Percentiles rank a stretch among this genome's conserved stretches.
phyloP scores from a whole-genome alignment of 768 basidiomycete genomes.

The Amanita exitialis region DNA sequence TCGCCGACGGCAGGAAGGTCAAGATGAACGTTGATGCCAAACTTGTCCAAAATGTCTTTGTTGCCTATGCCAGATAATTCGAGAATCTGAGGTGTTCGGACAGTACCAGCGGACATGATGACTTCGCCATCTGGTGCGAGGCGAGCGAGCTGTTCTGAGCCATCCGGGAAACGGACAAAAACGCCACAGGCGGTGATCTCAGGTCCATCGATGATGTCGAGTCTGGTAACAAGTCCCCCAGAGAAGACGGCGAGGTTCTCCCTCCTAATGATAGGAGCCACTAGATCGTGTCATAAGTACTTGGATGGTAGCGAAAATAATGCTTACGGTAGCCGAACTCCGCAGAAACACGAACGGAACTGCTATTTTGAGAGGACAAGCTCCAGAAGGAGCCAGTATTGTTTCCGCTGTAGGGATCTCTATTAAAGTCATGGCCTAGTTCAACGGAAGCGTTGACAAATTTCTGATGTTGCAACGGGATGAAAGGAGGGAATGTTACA shows the following conservation, averaged over 20 bases:
- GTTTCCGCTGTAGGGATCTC: conserved; percentile 18
- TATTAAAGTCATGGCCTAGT: conserved; percentile 22
- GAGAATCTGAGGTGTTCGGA: conserved; percentile 38
- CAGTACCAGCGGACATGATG: conserved; percentile 18
- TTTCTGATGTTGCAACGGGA: conserved; percentile 20
- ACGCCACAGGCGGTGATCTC: conserved; percentile 14
- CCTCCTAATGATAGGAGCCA: conserved; percentile 16
- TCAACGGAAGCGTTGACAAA: conserved; percentile 20
- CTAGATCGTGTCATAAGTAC: conserved; percentile 7
- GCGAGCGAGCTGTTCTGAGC: conserved; percentile 11
- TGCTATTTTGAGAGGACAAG: conserved; percentile 16
- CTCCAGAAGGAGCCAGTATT: conserved; percentile 19
- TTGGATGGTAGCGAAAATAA: not conserved
- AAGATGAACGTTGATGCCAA: conserved; percentile 31
- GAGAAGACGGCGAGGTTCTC: conserved; percentile 16
- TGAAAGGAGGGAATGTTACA: conserved; percentile 20
- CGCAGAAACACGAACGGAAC: conserved; percentile 16
- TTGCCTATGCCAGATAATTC: conserved; percentile 53
- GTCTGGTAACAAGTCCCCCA: conserved; percentile 15
- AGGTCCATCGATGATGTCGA: conserved; percentile 8
- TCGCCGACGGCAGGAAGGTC: conserved; percentile 49
- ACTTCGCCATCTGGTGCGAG: conserved; percentile 15
- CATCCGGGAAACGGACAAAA: conserved; percentile 17
- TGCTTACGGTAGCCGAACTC: conserved; percentile 21
- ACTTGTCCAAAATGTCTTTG: conserved; percentile 34